phyloP scores from a whole-genome alignment of 106 monocot genomes.

The Amphibolis antarctica region DNA sequence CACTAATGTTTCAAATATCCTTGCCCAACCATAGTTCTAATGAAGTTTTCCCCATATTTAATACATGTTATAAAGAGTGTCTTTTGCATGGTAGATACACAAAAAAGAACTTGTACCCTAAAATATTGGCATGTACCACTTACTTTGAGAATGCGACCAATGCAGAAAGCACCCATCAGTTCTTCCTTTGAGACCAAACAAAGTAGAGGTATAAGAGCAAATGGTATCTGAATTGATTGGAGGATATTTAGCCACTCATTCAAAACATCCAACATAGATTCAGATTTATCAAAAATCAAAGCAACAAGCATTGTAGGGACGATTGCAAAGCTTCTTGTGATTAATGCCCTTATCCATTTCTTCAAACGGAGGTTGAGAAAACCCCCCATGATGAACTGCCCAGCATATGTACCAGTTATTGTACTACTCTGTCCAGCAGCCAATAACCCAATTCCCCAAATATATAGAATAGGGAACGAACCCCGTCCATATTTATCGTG shows the following conservation, averaged over 20 bases:
- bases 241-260: slow-evolving; percentile 21
- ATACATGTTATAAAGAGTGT: no score
- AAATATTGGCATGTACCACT: background rate
- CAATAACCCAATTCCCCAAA: slow-evolving; percentile 20
- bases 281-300: slow-evolving; percentile 16
- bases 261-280: slow-evolving; percentile 15
- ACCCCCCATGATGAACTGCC: slow-evolving; percentile 22
- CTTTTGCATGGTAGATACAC: background rate
- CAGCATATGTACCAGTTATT: slow-evolving; percentile 21
- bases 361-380: slow-evolving; percentile 12
- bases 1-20: no score
- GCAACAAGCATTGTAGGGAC: slow-evolving; percentile 17
- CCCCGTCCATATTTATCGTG: slow-evolving; percentile 14
- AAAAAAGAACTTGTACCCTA: background rate
- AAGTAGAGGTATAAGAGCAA: slow-evolving; percentile 23
- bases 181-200: slow-evolving; percentile 17
- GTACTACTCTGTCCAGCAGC: slow-evolving; percentile 22
- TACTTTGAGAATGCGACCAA: slow-evolving; percentile 12
- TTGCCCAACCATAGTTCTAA: no score
- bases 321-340: slow-evolving; percentile 22
- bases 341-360: slow-evolving; percentile 18
- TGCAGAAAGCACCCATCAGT: slow-evolving; percentile 10
- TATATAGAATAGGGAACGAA: slow-evolving; percentile 11
- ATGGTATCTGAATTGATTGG: slow-evolving; percentile 20
- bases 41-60: no score